Percentiles rank a stretch among this genome's conserved stretches.
These are phyloP conservation scores for Pseudocercospora fijiensis DNA, from an alignment of 2,329 filamentous ascomycete genomes.

Conservation along the genomic window DNA sequence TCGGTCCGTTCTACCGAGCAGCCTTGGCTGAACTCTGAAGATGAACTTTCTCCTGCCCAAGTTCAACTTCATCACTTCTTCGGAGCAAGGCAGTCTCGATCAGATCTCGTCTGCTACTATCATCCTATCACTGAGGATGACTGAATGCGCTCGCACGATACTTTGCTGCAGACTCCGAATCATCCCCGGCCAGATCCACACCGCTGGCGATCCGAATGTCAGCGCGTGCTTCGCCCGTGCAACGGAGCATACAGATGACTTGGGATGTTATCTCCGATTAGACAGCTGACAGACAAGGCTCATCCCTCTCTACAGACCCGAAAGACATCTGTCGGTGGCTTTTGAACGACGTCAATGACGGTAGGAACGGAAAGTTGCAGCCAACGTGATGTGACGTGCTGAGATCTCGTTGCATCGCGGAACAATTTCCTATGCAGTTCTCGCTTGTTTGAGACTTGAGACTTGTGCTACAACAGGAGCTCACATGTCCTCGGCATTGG, in stretches of 20 bases:
- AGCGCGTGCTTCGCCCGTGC: neutral
- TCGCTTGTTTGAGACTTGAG: neutral
- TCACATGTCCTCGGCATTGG: neutral
- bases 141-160: neutral
- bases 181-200: neutral
- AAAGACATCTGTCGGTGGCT: neutral
- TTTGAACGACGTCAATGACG: neutral
- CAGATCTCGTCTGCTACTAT: neutral
- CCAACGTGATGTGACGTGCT: neutral
- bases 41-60: neutral
- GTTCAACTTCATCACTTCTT: neutral
- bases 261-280: neutral
- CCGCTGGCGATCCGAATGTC: neutral
- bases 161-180: neutral
- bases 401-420: neutral
- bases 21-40: neutral
- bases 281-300: neutral
- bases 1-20: neutral
- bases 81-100: neutral
- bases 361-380: neutral
- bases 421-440: neutral
- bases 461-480: neutral
- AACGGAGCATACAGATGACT: conserved; percentile 2
- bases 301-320: neutral
- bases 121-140: neutral